phyloP scores from a whole-genome alignment of 2,329 filamentous ascomycete species.

The Pseudogymnoascus sp. region DNA sequence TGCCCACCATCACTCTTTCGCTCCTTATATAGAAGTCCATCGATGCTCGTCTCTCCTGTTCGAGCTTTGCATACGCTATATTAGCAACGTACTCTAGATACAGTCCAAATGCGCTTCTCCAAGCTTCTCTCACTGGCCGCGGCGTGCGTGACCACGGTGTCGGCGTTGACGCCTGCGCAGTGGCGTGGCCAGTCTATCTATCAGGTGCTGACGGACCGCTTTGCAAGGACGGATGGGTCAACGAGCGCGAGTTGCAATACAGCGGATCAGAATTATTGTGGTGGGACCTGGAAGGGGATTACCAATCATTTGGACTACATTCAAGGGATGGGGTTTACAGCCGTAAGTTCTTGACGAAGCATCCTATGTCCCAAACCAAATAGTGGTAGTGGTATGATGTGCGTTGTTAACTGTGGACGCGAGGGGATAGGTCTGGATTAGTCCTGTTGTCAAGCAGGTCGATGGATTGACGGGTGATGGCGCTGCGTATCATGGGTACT shows the following conservation, averaged over 20 bases:
- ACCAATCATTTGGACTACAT: slow-evolving; percentile 37
- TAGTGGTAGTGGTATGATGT: neutral
- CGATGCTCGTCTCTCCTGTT: too few relatives aligned
- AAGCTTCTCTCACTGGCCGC: too few relatives aligned
- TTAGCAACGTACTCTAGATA: too few relatives aligned
- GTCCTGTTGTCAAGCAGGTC: slow-evolving; percentile 35
- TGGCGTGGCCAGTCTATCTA: slow-evolving; percentile 39
- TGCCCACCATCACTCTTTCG: too few relatives aligned
- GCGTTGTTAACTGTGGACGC: slow-evolving; percentile 1
- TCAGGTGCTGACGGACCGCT: slow-evolving; percentile 40
- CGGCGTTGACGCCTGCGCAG: slow-evolving; percentile 22
- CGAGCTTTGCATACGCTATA: too few relatives aligned
- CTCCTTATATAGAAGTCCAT: too few relatives aligned
- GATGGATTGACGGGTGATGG: slow-evolving; percentile 31
- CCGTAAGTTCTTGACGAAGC: slow-evolving; percentile 17
- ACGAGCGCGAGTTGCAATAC: slow-evolving; percentile 22
- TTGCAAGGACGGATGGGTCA: slow-evolving; percentile 34
- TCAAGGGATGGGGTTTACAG: slow-evolving; percentile 36
- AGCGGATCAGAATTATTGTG: slow-evolving; percentile 36
- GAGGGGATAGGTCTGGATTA: slow-evolving; percentile 35
- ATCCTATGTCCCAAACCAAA: neutral
- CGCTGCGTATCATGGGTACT: slow-evolving; percentile 39
- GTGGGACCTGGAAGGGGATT: slow-evolving; percentile 38
- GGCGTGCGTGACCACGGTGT: slow-evolving; percentile 4
- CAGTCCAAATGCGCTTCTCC: too few relatives aligned